Evolutionary conservation across 2,329 filamentous ascomycete genomes (phyloP), one percentile per base, ranked within the genome.

Genomic region (Phyllosticta ampelicida): DNA sequence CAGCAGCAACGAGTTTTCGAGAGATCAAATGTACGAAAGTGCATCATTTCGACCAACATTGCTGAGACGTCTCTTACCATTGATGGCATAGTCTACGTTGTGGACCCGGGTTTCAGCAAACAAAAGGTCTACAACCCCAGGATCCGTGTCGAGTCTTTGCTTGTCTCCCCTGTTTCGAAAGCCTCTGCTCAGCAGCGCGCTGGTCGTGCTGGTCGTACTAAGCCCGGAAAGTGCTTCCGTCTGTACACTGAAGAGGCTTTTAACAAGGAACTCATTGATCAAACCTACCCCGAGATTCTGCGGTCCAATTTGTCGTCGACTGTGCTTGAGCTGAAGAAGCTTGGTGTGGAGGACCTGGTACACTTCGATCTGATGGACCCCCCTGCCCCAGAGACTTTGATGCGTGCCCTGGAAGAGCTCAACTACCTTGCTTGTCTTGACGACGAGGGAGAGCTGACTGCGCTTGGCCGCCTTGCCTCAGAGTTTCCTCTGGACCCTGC

Each of bases 331-430:
- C 77, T 99, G 68, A 97, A 97, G 80, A 97, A 99, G 76, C 85
- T 99, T 48, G 94, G 94, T 51, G 85, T 99, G 26, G 85, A 95
- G 65, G 94, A 99, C 73, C 79, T 99, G 54, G 94, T 99, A 10
- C 94, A 99, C 74, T 99, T 99, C 69, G 95, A 99, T 70, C 80
- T 99, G 53, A 97, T 99, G 92, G 94, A 99, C 66, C 94, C 94
- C 21, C 94, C 94, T 0, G 92, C 95, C 1, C 95, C 94, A 0
- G 95, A 99, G 76, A 99, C 95, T 9, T 86, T 99, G 73, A 99
- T 99, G 92, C 85, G 95, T 64, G 94, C 94, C 2, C 78, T 99
- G 20, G 94, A 99, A 73, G 94, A 99, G 75, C 84, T 99, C 59
- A 99, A 99, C 74, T 99, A 96, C 71, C 81, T 99, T 16, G 90